Evolutionary conservation across 2,329 filamentous ascomycete species (phyloP), one percentile per base, ranked within the genome.

Genomic region (Ambrosiella cleistominuta): DNA sequence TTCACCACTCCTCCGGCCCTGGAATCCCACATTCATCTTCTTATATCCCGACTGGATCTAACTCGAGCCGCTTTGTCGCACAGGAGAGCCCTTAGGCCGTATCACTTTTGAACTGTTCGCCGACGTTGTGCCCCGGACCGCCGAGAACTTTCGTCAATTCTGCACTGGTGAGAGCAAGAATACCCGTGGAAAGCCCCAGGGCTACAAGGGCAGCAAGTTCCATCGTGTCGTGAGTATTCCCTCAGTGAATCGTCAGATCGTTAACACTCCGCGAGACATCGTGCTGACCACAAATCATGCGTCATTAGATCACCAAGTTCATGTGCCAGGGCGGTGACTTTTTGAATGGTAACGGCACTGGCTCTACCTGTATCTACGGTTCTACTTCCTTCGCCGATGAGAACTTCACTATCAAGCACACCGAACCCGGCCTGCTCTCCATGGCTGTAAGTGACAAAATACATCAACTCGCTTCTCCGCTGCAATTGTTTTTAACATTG

Each of bases 321-420:
- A 97, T 97, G 91, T 86, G 93, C 66, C 93, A 98, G 70, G 91
- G 91, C 51, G 93, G 93, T 57, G 93, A 98, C 70, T 97, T 97
- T 69, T 74, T 95, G 62, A 89, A 95, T 66, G 88, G 89, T 56
- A 87, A 97, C 69, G 93, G 93, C 56, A 94, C 88, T 0, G 93
- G 93, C 7, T 89, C 84, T 52, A 85, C 83, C 9, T 86, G 80
- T 64, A 95, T 97, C 69, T 97, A 94, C 73, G 88, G 89, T 59
- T 83, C 81, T 55, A 83, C 85, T 64, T 79, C 81, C 51, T 97
- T 97, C 67, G 80, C 83, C 3, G 93, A 98, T 67, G 93, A 98
- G 73, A 94, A 93, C 68, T 96, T 96, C 67, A 74, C 68, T 12
- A 68, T 88, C 52, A 86, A 83, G 69, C 91, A 97, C 70, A 85